A percentile compares a stretch with the other conserved stretches of the same genome.
phyloP scores from a whole-genome alignment of 2,329 filamentous ascomycete genomes.

The Aspergillus jensenii region DNA sequence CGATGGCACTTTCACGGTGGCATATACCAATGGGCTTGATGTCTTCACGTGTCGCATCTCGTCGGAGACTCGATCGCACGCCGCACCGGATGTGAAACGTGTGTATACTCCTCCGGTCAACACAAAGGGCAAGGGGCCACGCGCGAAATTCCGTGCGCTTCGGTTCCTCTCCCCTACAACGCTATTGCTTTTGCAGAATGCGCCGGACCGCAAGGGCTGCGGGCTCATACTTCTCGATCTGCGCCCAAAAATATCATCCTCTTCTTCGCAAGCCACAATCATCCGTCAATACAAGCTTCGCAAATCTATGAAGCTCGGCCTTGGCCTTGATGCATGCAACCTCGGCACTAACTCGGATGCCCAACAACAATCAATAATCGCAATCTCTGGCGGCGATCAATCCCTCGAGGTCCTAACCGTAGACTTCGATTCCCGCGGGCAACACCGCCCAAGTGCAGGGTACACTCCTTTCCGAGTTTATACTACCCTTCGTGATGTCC shows the following conservation, averaged over 20 bases:
- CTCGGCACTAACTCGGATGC: constrained; percentile 60
- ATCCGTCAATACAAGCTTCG: constrained; percentile 61
- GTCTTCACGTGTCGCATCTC: constrained; percentile 66
- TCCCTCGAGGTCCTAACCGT: constrained; percentile 77
- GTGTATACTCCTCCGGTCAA: constrained; percentile 30
- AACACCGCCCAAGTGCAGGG: constrained; percentile 22
- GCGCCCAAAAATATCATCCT: constrained; percentile 9
- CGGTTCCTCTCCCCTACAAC: constrained; percentile 56
- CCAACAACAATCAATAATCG: constrained; percentile 75
- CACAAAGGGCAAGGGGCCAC: constrained; percentile 31
- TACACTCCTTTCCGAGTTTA: constrained; percentile 52
- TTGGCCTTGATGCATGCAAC: constrained; percentile 73
- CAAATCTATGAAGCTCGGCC: constrained; percentile 68
- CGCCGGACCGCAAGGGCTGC: constrained; percentile 53
- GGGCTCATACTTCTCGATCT: constrained; percentile 53
- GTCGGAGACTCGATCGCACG: constrained; percentile 48
- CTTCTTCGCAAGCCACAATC: constrained; percentile 42
- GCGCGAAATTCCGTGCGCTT: constrained; percentile 56
- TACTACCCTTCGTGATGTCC: constrained; percentile 55
- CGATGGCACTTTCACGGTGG: constrained; percentile 61
- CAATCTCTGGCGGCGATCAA: constrained; percentile 75
- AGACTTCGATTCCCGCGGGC: constrained; percentile 56
- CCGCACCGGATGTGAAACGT: constrained; percentile 31
- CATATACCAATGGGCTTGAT: constrained; percentile 75
- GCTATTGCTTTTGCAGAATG: constrained; percentile 58